These are phyloP conservation scores for Hepatocystis sp. DNA, from an alignment of 169 alveolate species.

Conservation along the genomic window DNA sequence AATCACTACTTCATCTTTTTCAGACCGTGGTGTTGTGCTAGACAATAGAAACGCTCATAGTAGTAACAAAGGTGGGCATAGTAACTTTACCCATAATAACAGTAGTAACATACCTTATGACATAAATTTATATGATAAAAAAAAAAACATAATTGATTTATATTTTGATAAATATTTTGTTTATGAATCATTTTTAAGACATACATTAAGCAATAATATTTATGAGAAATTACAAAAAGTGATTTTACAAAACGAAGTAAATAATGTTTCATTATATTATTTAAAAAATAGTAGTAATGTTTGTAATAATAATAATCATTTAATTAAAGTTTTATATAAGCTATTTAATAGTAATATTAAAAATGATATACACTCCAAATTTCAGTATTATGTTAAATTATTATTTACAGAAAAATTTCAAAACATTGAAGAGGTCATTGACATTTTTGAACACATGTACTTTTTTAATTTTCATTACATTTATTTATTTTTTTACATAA, in stretches of 20 bases:
- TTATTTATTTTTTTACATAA: constrained; percentile 42
- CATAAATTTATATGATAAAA: constrained; percentile 19
- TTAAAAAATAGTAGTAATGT: constrained; percentile 12
- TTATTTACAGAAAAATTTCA: constrained; percentile 51
- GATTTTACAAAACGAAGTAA: constrained; percentile 33
- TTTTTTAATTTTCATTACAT: constrained; percentile 58
- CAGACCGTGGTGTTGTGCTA: not conserved
- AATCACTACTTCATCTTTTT: no score
- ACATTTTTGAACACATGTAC: constrained; percentile 43
- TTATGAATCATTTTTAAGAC: constrained; percentile 42
- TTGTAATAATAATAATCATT: constrained; percentile 34
- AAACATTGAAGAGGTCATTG: constrained; percentile 44
- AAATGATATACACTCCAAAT: constrained; percentile 42
- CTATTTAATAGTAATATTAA: constrained; percentile 42
- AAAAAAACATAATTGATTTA: no score
- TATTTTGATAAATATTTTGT: constrained; percentile 52
- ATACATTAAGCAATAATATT: constrained; percentile 14
- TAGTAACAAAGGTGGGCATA: not conserved
- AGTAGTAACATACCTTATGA: constrained; percentile 5
- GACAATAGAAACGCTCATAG: not conserved
- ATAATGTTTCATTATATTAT: constrained; percentile 27
- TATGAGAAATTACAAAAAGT: constrained; percentile 60
- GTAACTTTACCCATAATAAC: not conserved
- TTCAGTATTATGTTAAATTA: constrained; percentile 46
- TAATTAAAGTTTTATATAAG: constrained; percentile 60